These are phyloP conservation scores for Fusarium virguliforme DNA, from an alignment of 2,329 filamentous ascomycete species.

Conservation along the genomic window DNA sequence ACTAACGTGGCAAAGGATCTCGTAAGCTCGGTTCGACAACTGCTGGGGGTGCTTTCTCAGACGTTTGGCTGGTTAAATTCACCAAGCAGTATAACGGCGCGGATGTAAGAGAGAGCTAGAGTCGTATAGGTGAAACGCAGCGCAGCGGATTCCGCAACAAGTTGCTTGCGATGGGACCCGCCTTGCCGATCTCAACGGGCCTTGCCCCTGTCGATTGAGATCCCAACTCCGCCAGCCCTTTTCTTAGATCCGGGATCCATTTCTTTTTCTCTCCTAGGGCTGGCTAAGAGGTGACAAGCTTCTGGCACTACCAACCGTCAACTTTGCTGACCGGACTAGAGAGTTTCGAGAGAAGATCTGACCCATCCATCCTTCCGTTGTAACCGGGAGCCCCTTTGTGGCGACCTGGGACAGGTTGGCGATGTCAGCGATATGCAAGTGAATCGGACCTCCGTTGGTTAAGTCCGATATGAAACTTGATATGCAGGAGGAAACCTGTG, in stretches of 20 bases:
- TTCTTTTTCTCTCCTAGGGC: conserved; percentile 4
- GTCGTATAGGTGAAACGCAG: neutral
- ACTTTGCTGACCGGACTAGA: conserved; percentile 5
- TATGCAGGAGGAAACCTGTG: neutral
- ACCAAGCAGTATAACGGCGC: too few species aligned
- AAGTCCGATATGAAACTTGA: conserved; percentile 6
- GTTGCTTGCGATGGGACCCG: neutral
- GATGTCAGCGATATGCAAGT: neutral
- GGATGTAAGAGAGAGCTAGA: neutral
- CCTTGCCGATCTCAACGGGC: neutral
- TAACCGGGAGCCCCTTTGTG: conserved; percentile 4
- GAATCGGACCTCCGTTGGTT: neutral
- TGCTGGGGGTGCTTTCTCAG: neutral
- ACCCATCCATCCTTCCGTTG: neutral
- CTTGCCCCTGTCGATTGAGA: conserved; percentile 3
- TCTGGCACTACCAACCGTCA: neutral
- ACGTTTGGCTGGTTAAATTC: too few species aligned
- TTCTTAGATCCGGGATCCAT: conserved; percentile 14
- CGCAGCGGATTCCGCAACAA: neutral
- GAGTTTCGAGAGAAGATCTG: neutral
- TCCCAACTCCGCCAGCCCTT: neutral
- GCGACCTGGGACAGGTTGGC: neutral
- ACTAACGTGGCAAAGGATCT: neutral
- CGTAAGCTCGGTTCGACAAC: neutral
- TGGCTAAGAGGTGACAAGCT: neutral